Evolutionary conservation across 1,139 yeast genomes (phyloP).

Genomic region (Groenewaldozyma auringiensis): DNA sequence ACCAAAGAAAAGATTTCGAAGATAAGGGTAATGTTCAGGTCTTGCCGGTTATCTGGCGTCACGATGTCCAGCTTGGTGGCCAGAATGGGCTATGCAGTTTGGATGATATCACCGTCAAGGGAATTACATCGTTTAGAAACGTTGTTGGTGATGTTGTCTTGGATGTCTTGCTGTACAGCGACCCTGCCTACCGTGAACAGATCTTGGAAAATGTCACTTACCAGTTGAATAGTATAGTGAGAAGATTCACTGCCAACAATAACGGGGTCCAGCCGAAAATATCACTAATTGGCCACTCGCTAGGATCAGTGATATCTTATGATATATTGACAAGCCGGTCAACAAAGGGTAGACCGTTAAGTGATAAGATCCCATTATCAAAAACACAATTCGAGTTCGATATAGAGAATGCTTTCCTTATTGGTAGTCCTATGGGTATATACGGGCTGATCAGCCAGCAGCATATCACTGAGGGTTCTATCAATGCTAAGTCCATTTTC

Average conservation of each 20-base stretch:
- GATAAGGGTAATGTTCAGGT: slow-evolving; percentile 46
- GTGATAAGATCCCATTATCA: slow-evolving; percentile 19
- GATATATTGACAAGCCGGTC: slow-evolving; percentile 51
- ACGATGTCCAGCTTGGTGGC: slow-evolving; percentile 22
- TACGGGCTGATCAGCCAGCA: slow-evolving; percentile 43
- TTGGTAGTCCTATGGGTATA: slow-evolving; percentile 86
- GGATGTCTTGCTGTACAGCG: slow-evolving; percentile 77
- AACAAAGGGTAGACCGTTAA: slow-evolving; percentile 8
- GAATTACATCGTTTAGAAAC: slow-evolving; percentile 65
- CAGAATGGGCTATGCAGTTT: slow-evolving; percentile 43
- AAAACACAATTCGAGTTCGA: slow-evolving; percentile 47
- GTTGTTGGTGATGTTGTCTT: slow-evolving; percentile 76
- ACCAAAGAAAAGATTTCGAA: slow-evolving; percentile 6
- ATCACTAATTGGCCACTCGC: slow-evolving; percentile 78
- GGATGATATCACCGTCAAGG: slow-evolving; percentile 64
- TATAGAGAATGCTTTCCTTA: slow-evolving; percentile 63
- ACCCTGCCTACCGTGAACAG: slow-evolving; percentile 52
- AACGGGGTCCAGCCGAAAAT: slow-evolving; percentile 53
- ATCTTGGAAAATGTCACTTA: slow-evolving; percentile 53
- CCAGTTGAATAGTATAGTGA: slow-evolving; percentile 56
- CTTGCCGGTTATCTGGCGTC: slow-evolving; percentile 32
- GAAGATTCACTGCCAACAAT: slow-evolving; percentile 56
- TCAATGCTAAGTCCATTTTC: slow-evolving; percentile 50
- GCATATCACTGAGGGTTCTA: slow-evolving; percentile 9
- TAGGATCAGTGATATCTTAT: slow-evolving; percentile 76